These are phyloP conservation scores for Orbilia brochopaga DNA, from an alignment of 2,329 filamentous ascomycete species.

Conservation along the genomic window DNA sequence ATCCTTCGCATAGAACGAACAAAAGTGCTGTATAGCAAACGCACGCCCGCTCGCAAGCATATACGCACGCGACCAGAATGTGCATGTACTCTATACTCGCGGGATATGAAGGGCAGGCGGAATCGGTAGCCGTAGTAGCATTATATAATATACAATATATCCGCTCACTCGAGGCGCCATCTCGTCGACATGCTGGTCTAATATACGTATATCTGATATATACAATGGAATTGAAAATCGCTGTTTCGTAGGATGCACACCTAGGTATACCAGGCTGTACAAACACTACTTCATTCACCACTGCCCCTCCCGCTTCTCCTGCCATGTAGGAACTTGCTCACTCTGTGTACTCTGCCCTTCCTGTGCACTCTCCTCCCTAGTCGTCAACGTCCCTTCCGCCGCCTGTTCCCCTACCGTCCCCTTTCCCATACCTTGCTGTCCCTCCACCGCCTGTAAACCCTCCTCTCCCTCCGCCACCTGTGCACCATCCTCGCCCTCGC, in stretches of 20 bases:
- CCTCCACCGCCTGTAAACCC: neutral
- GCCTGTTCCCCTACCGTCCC: no score
- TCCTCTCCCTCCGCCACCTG: slow-evolving; percentile 6
- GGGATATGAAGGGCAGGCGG: neutral
- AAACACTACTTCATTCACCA: no score
- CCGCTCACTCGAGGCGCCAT: neutral
- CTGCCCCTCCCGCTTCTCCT: slow-evolving; percentile 28
- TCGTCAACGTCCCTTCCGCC: neutral
- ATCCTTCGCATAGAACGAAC: neutral
- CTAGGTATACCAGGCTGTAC: no score
- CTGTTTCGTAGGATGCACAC: no score
- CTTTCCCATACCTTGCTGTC: no score
- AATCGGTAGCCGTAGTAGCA: slow-evolving; percentile 2
- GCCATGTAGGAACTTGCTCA: slow-evolving; percentile 38
- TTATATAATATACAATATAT: slow-evolving; percentile 25
- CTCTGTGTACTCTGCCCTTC: neutral
- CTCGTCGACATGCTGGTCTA: neutral
- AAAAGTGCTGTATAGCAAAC: neutral
- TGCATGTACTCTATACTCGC: slow-evolving; percentile 24
- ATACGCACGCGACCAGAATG: slow-evolving; percentile 21
- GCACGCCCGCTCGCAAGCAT: neutral
- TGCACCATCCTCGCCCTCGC: slow-evolving; percentile 11
- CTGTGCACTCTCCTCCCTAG: neutral
- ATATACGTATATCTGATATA: neutral
- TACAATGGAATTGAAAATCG: neutral